Evolutionary conservation across 2,329 filamentous ascomycete species (phyloP), one percentile per base, ranked within the genome.

Genomic region (Ilyonectria destructans): DNA sequence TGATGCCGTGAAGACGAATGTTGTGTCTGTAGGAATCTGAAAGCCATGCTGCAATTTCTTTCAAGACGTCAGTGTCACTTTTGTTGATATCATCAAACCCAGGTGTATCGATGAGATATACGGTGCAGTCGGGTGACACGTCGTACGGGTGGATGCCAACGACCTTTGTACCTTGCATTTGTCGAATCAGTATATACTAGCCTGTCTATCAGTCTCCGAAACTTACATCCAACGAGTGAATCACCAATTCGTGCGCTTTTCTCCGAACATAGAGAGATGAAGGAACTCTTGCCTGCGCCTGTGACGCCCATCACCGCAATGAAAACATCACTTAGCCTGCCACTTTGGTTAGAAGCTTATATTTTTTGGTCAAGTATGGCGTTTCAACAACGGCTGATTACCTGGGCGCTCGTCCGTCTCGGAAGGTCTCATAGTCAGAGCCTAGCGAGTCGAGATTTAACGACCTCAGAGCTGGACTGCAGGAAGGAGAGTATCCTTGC

Each of bases 31-130:
- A 82, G 0, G 75, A 71, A 0, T 65, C 65, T 2, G 67, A 73
- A 0, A 84, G 71, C 71, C 77, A 82, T 2, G 63, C 62, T 0
- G 80, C 79, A 21, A 84, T 81, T 33, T 80, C 77, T 2, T 67
- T 58, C 1, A 85, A 75, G 13, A 85, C 79, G 4, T 85, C 81
- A 1, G 79, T 75, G 51, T 85, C 83, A 6, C 72, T 77, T 35
- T 74, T 70, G n/a, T 77, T 66, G 0, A 81, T 84, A 48, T 85
- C 83, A 55, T 84, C 78, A 63, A 85, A 85, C 0, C 83, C 83
- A 0, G 83, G 83, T 0, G 83, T 85, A 26, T 85, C 83, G 51
- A 85, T 78, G 6, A 85, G 73, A 35, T 73, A 68, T 9, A 75
- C 70, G 2, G 67, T 71, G 17, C 45, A 45, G 13, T 54, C 21